Conservation (phyloP, 192 early-diverging fungal species). For the Cetraspora pellucida region DNA sequence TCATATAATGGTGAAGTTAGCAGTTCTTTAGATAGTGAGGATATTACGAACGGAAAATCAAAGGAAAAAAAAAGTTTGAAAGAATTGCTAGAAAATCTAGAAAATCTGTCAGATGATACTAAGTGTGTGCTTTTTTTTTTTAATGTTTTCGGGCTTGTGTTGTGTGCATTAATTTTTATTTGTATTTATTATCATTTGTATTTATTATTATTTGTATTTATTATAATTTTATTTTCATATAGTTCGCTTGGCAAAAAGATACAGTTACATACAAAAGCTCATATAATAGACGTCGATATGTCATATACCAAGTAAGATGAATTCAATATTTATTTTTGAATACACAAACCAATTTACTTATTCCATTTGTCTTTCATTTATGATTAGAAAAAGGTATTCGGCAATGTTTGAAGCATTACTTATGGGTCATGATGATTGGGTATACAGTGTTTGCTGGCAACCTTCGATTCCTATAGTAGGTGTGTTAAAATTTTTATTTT, state of each 20-base stretch:
- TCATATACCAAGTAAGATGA: background rate
- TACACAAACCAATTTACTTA: background rate
- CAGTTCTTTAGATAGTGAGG: background rate
- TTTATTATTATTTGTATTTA: background rate
- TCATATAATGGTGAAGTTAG: conserved; percentile 37
- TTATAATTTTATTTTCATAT: background rate
- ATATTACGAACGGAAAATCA: background rate
- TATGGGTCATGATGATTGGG: conserved; percentile 97
- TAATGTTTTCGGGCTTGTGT: too few species aligned
- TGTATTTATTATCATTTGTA: conserved; percentile 10
- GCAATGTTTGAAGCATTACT: conserved; percentile 89
- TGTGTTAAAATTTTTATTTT: background rate
- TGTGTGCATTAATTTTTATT: background rate
- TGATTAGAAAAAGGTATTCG: conserved; percentile 44
- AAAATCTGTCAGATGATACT: too few species aligned
- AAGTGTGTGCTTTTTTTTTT: too few species aligned
- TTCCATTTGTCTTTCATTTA: background rate
- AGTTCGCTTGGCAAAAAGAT: conserved; percentile 51
- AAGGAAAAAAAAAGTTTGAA: background rate
- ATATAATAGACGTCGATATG: conserved; percentile 64
- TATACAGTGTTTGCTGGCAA: conserved; percentile 82
- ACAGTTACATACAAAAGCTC: conserved; percentile 85
- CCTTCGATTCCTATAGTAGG: conserved; percentile 46
- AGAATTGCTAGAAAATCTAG: too few species aligned
- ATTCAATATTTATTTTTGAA: background rate